Evolutionary conservation across 2,329 filamentous ascomycete genomes (phyloP).

Genomic region (Pseudopithomyces maydicus): DNA sequence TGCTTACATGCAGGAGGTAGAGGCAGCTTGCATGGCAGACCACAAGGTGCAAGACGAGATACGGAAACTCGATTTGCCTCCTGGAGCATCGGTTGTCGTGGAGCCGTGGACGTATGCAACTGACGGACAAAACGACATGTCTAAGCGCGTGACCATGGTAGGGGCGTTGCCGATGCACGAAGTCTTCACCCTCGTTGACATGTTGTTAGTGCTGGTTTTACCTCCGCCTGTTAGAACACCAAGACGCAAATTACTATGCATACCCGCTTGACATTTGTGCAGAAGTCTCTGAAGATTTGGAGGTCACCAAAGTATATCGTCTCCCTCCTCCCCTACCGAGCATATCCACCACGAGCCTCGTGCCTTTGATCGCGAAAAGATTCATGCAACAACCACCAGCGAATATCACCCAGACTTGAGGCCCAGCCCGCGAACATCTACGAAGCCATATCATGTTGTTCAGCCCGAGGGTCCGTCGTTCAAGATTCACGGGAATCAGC

Average conservation of each 20-base stretch:
- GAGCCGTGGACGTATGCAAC: conserved; percentile 63
- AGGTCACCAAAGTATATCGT: conserved; percentile 57
- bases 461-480: conserved; percentile 36
- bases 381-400: conserved; percentile 38
- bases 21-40: conserved; percentile 54
- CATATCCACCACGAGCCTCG: conserved; percentile 42
- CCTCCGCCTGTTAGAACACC: conserved; percentile 44
- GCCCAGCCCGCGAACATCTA: conserved; percentile 17
- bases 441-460: conserved; percentile 23
- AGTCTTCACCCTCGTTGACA: not conserved
- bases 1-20: conserved; percentile 55
- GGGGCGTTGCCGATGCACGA: not conserved
- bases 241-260: conserved; percentile 62
- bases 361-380: conserved; percentile 50
- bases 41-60: conserved; percentile 52
- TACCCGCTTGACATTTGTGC: conserved; percentile 61
- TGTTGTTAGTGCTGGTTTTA: conserved; percentile 46
- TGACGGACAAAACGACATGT: conserved; percentile 60
- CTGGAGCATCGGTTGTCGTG: conserved; percentile 52
- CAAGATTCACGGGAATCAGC: conserved; percentile 17
- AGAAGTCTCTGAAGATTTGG: conserved; percentile 56
- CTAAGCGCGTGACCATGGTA: conserved; percentile 56
- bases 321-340: conserved; percentile 47
- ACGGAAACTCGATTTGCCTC: conserved; percentile 50
- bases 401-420: conserved; percentile 31